Base-by-base conservation (phyloP, 23 red algal genomes). In the Agarophyton chilense region DNA sequence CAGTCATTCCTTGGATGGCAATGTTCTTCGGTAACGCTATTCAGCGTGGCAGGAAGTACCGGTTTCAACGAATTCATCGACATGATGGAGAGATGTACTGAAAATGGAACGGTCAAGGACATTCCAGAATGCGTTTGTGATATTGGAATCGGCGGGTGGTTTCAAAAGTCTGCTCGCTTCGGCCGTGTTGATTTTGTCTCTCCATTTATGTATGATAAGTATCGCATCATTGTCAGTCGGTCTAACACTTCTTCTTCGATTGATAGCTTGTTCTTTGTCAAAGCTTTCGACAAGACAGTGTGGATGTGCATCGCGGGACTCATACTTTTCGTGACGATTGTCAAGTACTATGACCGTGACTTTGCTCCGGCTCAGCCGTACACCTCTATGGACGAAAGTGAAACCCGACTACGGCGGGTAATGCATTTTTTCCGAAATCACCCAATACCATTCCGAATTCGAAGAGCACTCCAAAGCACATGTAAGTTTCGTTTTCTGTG, bases 181-280 rank as follows among this genome's bases (percentile, higher is more conserved):
- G 7, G 8, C 11, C 49, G 26, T 28, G 72, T 88, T 11, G 84
- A 88, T 62, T 88, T 75, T 45, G 34, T 88, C 19, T 68, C 70
- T 5, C 50, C 84, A 11, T 88, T 88, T 44, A 17, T 77, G 12
- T 40, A 38, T 67, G 84, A 77, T 17, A 49, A 50, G 14, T 39
- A 55, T 39, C 65, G 55, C 28, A 41, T 78, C 24, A 51, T 88
- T 41, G 31, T 75, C 6, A 47, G 61, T 60, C 56, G 28, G 11
- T 63, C 34, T 33, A 77, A 44, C 13, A 52, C 84, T 29, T 13
- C 33, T 19, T 19, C 51, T 13, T 2, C 19, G 10, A 14, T n/a
- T 21, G 10, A 43, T 9, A 43, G 24, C 35, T 29, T 67, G 35
- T 88, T 88, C 55, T 88, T 77, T 40, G 9, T 88, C 29, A 88